phyloP scores from a whole-genome alignment of 2,329 filamentous ascomycete genomes.

The Hypoxylon sp. region DNA sequence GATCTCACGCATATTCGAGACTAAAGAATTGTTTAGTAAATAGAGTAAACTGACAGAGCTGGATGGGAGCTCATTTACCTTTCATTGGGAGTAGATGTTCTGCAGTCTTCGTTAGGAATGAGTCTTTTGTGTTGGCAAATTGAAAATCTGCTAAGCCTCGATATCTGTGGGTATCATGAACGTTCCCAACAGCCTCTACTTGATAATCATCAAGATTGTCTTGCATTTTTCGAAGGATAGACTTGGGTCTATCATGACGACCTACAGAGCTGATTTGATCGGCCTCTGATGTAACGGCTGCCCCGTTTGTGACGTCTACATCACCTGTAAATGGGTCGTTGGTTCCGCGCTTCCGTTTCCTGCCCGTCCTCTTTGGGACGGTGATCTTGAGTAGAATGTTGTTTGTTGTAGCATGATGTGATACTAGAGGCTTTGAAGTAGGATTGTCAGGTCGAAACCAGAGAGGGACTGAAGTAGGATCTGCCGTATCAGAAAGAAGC shows the following conservation, averaged over 20 bases:
- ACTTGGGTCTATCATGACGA: slow-evolving; percentile 66
- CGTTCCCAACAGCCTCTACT: slow-evolving; percentile 78
- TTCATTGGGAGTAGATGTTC: slow-evolving; percentile 80
- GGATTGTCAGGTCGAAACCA: slow-evolving; percentile 85
- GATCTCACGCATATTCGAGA: slow-evolving; percentile 72
- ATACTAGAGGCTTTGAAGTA: slow-evolving; percentile 82
- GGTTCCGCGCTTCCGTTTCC: slow-evolving; percentile 86
- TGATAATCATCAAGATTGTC: slow-evolving; percentile 79
- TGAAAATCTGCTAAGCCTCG: slow-evolving; percentile 89
- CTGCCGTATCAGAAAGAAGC: slow-evolving; percentile 50
- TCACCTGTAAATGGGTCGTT: slow-evolving; percentile 73
- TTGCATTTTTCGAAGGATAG: slow-evolving; percentile 73
- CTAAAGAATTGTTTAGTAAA: slow-evolving; percentile 54
- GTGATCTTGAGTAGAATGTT: slow-evolving; percentile 90
- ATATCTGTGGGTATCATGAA: slow-evolving; percentile 89
- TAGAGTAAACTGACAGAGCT: background rate
- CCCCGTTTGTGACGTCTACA: slow-evolving; percentile 53
- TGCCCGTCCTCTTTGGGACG: slow-evolving; percentile 87
- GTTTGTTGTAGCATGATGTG: slow-evolving; percentile 80
- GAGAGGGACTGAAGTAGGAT: slow-evolving; percentile 72
- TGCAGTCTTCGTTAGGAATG: slow-evolving; percentile 79
- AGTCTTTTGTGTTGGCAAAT: slow-evolving; percentile 77
- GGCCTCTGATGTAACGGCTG: slow-evolving; percentile 35
- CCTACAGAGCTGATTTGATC: slow-evolving; percentile 60
- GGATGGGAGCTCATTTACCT: slow-evolving; percentile 62